Percentiles rank a stretch among this genome's conserved stretches.
Evolutionary conservation across 139 green algal genomes (phyloP).

Genomic region (Auxenochlorella protothecoides): DNA sequence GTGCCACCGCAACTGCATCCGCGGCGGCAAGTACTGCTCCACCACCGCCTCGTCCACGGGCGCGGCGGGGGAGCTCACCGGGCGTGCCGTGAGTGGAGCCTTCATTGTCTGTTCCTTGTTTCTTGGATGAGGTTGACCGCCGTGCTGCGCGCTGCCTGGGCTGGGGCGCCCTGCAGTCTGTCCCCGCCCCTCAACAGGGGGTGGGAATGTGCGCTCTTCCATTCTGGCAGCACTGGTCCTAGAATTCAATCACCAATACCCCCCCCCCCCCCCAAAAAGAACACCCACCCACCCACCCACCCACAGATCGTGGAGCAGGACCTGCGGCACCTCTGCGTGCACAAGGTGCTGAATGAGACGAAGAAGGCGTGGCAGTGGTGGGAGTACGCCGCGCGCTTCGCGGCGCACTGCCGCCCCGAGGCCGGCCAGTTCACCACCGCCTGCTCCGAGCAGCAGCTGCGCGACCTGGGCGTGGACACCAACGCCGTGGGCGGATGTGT

Average conservation of each 20-base stretch:
- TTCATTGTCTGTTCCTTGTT: too few relatives aligned
- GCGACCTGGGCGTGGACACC: constrained; percentile 21
- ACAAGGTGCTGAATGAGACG: constrained; percentile 26
- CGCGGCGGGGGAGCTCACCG: not conserved
- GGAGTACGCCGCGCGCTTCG: constrained; percentile 46
- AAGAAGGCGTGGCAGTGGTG: constrained; percentile 53
- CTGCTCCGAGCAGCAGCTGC: constrained; percentile 38
- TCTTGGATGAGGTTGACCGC: too few relatives aligned
- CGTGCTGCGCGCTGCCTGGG: too few relatives aligned
- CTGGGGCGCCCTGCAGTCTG: too few relatives aligned
- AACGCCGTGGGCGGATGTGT: constrained; percentile 37
- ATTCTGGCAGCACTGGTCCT: too few relatives aligned
- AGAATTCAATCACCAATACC: too few relatives aligned
- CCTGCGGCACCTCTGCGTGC: constrained; percentile 56
- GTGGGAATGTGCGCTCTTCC: too few relatives aligned
- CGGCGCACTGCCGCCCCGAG: constrained; percentile 37
- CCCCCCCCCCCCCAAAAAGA: too few relatives aligned
- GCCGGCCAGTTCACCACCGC: constrained; percentile 20
- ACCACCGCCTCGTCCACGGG: not conserved
- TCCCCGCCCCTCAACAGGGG: too few relatives aligned
- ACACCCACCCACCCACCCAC: not conserved
- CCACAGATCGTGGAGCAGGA: constrained; percentile 56
- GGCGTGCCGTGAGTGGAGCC: too few relatives aligned
- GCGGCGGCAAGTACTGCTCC: constrained; percentile 20
- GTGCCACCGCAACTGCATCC: constrained; percentile 49